phyloP scores from a whole-genome alignment of 2,329 filamentous ascomycete species.

The Xenosphaeropsis pyriputrescens region DNA sequence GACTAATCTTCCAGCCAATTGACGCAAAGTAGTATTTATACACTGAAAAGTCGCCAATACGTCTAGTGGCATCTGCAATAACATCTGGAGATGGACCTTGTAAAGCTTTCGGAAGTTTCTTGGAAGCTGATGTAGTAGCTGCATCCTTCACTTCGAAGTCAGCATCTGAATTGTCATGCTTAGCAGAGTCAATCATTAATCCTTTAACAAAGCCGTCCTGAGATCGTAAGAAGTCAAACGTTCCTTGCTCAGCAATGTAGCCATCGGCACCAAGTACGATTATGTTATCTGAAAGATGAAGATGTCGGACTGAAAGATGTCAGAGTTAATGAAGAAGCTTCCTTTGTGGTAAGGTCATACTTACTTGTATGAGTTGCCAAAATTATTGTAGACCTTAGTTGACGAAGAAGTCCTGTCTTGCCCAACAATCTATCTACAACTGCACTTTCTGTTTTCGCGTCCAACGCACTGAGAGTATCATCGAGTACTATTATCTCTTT shows the following conservation, averaged over 20 bases:
- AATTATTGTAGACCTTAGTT: constrained; percentile 22
- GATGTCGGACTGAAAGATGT: constrained; percentile 18
- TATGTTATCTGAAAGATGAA: constrained; percentile 24
- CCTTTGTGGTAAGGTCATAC: constrained; percentile 1
- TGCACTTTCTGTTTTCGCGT: constrained; percentile 24
- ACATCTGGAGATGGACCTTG: neutral
- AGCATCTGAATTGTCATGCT: neutral
- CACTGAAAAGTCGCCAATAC: neutral
- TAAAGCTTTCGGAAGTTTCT: neutral
- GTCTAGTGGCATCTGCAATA: constrained; percentile 1
- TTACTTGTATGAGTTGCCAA: constrained; percentile 25
- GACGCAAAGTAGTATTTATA: neutral
- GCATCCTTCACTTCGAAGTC: too few relatives aligned
- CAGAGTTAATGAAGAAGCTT: too few relatives aligned
- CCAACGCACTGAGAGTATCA: constrained; percentile 29
- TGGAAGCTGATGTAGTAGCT: too few relatives aligned
- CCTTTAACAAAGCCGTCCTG: too few relatives aligned
- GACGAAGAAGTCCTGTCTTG: constrained; percentile 22
- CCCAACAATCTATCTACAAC: constrained; percentile 27
- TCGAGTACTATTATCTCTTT: constrained; percentile 25
- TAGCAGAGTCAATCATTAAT: too few relatives aligned
- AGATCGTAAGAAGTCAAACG: constrained; percentile 8
- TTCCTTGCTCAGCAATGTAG: constrained; percentile 19
- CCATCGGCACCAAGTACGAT: constrained; percentile 19
- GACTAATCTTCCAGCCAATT: neutral